Base-by-base conservation (phyloP, 805 yeast genomes). In the Sugiyamaella americana region DNA sequence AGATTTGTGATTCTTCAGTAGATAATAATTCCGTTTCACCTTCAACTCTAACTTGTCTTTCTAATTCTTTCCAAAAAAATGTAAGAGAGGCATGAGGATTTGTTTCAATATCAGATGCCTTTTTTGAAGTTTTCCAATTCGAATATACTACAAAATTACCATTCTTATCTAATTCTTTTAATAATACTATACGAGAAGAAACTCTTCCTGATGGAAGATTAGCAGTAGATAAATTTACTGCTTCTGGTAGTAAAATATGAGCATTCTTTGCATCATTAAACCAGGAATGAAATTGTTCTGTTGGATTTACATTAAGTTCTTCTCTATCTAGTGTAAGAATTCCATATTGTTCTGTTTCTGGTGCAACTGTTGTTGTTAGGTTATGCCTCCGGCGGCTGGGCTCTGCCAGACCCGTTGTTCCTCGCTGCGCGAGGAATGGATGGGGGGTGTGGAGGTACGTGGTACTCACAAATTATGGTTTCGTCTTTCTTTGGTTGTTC, bases 11-110 rank as follows among this genome's bases (percentile, higher is more conserved):
- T 24, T 84, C 86, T 57, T 84, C 89, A 48, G 80, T 71, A 22
- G 79, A 71, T 37, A 89, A 84, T 51, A 73, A 76, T 64, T 85
- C 94, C 55, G 86, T 80, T 6, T 69, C 54, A 26, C 98, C 98
- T 64, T 93, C 98, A 5, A 93, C 82, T 51, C 98, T 76, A 3
- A 93, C 95, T 66, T 88, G 97, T 55, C 97, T 79, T 69, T 93
- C 96, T 35, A 83, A 64, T 53, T 79, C 80, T 48, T 84, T 85
- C 98, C 98, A 93, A 68, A 88, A 93, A 63, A 91, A 93, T 10
- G 84, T 82, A 53, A 93, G 69, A 1, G 95, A 79, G 1, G 89
- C 97, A 58, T 77, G 74, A 52, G 85, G 84, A 65, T 93, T 93
- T 32, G 82, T 68, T 34, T 67, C 67, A 50, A 81, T 70, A 63